These are phyloP conservation scores for Candida glucosophila DNA, from an alignment of 1,139 yeast species.

Conservation along the genomic window DNA sequence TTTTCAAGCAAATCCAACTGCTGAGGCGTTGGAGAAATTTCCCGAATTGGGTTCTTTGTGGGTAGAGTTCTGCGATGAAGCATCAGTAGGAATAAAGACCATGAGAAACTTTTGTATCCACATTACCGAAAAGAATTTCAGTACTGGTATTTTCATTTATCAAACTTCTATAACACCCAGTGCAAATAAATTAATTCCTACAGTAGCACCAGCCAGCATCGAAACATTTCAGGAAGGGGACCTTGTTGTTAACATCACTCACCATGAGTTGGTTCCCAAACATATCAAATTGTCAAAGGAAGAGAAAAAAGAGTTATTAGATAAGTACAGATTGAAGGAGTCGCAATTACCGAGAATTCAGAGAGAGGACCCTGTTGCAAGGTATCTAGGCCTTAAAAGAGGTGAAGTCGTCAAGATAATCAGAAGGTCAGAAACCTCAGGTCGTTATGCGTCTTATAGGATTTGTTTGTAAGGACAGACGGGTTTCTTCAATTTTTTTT, in stretches of 20 bases:
- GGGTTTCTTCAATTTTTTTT: background rate
- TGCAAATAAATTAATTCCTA: constrained; percentile 88
- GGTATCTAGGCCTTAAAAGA: constrained; percentile 87
- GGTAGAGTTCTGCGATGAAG: constrained; percentile 97
- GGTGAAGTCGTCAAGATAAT: constrained; percentile 97
- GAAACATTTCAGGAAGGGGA: constrained; percentile 95
- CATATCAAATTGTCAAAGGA: constrained; percentile 74
- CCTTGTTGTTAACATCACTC: constrained; percentile 91
- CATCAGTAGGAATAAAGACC: constrained; percentile 93
- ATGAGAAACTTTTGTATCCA: constrained; percentile 96
- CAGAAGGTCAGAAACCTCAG: constrained; percentile 94
- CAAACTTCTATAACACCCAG: constrained; percentile 90
- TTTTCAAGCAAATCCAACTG: constrained; percentile 89
- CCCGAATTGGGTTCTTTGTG: constrained; percentile 87
- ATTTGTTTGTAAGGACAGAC: constrained; percentile 56
- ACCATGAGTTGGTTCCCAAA: constrained; percentile 93
- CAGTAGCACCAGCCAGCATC: constrained; percentile 93
- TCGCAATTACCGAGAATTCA: constrained; percentile 95
- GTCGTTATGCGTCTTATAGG: constrained; percentile 97
- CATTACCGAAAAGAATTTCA: constrained; percentile 86
- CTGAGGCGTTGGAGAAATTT: constrained; percentile 74
- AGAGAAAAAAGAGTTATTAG: constrained; percentile 83
- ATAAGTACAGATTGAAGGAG: constrained; percentile 89
- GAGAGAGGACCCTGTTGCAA: constrained; percentile 95
- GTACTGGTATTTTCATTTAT: constrained; percentile 87